Conservation (phyloP, 345 rosid genomes). For the Iberis pinnata region DNA sequence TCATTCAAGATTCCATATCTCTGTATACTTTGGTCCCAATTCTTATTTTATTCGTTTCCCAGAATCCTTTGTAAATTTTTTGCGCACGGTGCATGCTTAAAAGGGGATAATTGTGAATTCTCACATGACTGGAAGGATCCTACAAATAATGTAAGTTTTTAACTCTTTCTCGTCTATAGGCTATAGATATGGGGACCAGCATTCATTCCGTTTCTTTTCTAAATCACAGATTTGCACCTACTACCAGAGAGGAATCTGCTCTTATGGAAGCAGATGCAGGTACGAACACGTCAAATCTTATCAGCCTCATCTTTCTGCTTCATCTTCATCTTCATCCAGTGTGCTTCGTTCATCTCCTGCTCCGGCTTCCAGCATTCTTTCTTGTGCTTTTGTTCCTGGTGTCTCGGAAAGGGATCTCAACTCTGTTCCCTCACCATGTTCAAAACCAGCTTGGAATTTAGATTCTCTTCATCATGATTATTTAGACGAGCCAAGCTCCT, state of each 20-base stretch:
- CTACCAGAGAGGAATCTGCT: conserved; percentile 83
- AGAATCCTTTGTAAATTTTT: conserved; percentile 82
- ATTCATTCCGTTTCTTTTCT: not conserved
- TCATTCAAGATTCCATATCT: no score
- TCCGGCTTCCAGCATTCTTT: conserved; percentile 27
- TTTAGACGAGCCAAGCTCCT: conserved; percentile 54
- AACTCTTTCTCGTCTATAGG: not conserved
- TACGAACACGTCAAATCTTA: conserved; percentile 68
- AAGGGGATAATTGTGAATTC: conserved; percentile 89
- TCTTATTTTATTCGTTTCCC: not conserved
- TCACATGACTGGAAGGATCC: conserved; percentile 88
- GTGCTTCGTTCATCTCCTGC: conserved; percentile 29
- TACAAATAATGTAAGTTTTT: conserved; percentile 52
- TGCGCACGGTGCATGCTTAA: conserved; percentile 88
- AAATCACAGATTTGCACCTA: conserved; percentile 65
- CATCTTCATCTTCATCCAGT: conserved; percentile 57
- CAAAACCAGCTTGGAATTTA: conserved; percentile 40
- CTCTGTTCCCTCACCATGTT: conserved; percentile 14
- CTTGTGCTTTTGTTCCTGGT: conserved; percentile 34
- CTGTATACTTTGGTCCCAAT: no score
- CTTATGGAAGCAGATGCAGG: conserved; percentile 77
- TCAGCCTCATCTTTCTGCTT: conserved; percentile 39
- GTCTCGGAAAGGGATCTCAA: conserved; percentile 30
- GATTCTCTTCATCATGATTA: conserved; percentile 36
- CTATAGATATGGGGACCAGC: not conserved